These are phyloP conservation scores for Pichia sp. DNA, from an alignment of 1,139 yeast species.

Conservation along the genomic window DNA sequence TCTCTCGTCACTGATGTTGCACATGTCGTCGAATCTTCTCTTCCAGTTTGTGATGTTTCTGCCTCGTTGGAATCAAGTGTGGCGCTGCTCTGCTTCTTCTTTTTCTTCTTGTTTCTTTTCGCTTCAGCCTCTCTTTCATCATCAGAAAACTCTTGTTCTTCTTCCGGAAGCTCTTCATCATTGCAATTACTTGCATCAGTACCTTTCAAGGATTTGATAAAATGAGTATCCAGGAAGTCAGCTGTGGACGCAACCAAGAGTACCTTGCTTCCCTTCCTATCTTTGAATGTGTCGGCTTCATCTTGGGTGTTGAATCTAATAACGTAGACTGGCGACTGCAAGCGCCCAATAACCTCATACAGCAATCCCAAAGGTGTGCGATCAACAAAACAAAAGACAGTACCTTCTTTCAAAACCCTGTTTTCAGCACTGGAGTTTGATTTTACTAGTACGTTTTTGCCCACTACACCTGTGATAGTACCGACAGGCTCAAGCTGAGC, in stretches of 20 bases:
- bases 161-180: slow-evolving; percentile 90
- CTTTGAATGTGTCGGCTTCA: slow-evolving; percentile 40
- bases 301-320: slow-evolving; percentile 57
- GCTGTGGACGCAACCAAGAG: slow-evolving; percentile 79
- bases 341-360: slow-evolving; percentile 85
- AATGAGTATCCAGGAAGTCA: slow-evolving; percentile 68
- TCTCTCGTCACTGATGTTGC: no score
- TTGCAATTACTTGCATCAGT: slow-evolving; percentile 93
- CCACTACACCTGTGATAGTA: slow-evolving; percentile 61
- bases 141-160: slow-evolving; percentile 92
- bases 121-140: slow-evolving; percentile 76
- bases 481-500: slow-evolving; percentile 76
- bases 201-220: slow-evolving; percentile 65
- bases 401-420: slow-evolving; percentile 72
- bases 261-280: slow-evolving; percentile 49
- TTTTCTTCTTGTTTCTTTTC: slow-evolving; percentile 52
- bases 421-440: slow-evolving; percentile 83
- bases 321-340: slow-evolving; percentile 77
- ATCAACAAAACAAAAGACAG: slow-evolving; percentile 74
- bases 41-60: no score
- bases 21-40: no score
- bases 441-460: slow-evolving; percentile 61
- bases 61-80: no score
- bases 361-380: slow-evolving; percentile 70
- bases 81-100: slow-evolving; percentile 27